phyloP scores from a whole-genome alignment of 108 stramenopile genomes.

The Chaetoceros tenuissimus region DNA sequence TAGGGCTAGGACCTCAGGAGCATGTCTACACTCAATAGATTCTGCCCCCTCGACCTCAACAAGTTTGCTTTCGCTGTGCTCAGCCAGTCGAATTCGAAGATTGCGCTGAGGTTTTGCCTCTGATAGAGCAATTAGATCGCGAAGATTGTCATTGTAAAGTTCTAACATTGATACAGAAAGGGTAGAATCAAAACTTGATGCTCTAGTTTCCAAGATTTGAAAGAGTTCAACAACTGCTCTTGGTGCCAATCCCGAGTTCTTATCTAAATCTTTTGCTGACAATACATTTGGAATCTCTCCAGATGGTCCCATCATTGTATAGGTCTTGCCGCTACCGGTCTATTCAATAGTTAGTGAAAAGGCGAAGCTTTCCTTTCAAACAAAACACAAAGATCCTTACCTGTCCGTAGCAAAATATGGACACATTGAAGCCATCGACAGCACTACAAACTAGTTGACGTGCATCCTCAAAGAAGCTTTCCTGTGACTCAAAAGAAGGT shows the following conservation, averaged over 20 bases:
- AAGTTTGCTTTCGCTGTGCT: constrained; percentile 31
- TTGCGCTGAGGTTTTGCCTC: constrained; percentile 6
- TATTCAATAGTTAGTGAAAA: constrained; percentile 32
- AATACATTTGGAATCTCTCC: constrained; percentile 32
- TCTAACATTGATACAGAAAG: constrained; percentile 50
- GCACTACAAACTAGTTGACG: constrained; percentile 45
- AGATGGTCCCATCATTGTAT: constrained; percentile 68
- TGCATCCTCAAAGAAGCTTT: constrained; percentile 54
- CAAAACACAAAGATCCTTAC: no score
- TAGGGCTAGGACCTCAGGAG: constrained; percentile 24
- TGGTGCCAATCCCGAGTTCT: constrained; percentile 40
- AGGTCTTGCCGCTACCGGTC: constrained; percentile 70
- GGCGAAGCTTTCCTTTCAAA: constrained; percentile 7
- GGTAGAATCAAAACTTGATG: constrained; percentile 22
- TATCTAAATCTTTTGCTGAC: constrained; percentile 33
- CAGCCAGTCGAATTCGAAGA: constrained; percentile 36
- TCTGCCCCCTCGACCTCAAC: constrained; percentile 45
- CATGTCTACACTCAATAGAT: constrained; percentile 18
- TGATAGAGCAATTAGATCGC: constrained; percentile 36
- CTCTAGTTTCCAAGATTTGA: constrained; percentile 31
- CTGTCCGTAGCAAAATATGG: constrained; percentile 40
- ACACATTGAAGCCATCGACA: constrained; percentile 73
- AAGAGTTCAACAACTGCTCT: constrained; percentile 46
- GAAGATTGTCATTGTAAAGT: constrained; percentile 58
- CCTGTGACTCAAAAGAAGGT: constrained; percentile 41